These are phyloP conservation scores for Lactarius evosmus DNA, from an alignment of 768 basidiomycete genomes.

Conservation along the genomic window DNA sequence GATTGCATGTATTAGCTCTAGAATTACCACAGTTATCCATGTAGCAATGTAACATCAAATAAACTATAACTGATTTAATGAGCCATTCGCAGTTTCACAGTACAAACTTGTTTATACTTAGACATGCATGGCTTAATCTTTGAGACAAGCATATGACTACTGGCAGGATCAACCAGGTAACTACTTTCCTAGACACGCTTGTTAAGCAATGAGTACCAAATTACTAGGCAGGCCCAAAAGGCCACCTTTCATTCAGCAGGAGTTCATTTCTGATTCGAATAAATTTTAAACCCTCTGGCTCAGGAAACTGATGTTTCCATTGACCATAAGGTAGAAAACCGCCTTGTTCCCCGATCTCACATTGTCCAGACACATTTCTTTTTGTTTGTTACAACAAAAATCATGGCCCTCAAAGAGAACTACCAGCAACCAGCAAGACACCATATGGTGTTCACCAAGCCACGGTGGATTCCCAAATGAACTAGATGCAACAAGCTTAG, in stretches of 20 bases:
- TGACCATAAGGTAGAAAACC: slow-evolving; percentile 34
- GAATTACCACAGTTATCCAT: slow-evolving; percentile 80
- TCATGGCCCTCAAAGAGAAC: slow-evolving; percentile 33
- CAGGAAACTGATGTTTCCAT: neutral
- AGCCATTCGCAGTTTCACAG: slow-evolving; percentile 80
- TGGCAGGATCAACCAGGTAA: too few species aligned
- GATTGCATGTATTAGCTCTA: too few species aligned
- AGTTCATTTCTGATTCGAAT: too few species aligned
- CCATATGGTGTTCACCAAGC: neutral
- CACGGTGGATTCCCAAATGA: slow-evolving; percentile 35
- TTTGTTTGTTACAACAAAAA: slow-evolving; percentile 32
- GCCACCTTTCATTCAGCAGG: too few species aligned
- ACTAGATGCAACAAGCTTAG: slow-evolving; percentile 36
- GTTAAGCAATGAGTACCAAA: slow-evolving; percentile 75
- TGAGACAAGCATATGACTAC: too few species aligned
- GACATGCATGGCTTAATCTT: too few species aligned
- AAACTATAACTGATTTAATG: slow-evolving; percentile 83
- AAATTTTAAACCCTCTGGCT: too few species aligned
- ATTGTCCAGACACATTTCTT: slow-evolving; percentile 40
- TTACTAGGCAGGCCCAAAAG: slow-evolving; percentile 84
- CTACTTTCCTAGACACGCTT: slow-evolving; percentile 40
- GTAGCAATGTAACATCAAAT: slow-evolving; percentile 74
- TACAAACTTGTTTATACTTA: too few species aligned
- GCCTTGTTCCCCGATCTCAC: slow-evolving; percentile 48
- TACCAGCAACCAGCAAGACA: neutral